Evolutionary conservation across 495 filamentous ascomycete genomes (phyloP), one percentile per base, ranked within the genome.

Genomic region (Amniculicola lignicola): DNA sequence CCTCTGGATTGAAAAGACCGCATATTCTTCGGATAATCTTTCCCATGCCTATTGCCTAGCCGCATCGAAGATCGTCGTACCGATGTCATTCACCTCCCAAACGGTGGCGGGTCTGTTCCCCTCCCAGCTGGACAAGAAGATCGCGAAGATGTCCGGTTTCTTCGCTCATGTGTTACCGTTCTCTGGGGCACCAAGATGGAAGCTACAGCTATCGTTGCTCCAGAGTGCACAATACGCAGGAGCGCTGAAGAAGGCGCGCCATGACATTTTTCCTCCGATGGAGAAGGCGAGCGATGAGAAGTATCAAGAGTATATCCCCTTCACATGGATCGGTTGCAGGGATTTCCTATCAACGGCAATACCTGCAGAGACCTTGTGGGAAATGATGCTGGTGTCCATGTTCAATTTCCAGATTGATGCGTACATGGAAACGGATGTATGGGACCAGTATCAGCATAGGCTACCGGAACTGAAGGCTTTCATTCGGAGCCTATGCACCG

Each of bases 331-430:
- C 31, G 51, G 50, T 22, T 60, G 48, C 33, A 40, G 42, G 25
- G 57, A 60, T 48, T 24, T 41, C 33, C 50, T 60, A 3, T 53
- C 57, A 9, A 60, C 49, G 15, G 14, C 22, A 24, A 58, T 58
- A 4, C 16, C 54, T 14, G 27, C 49, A 3, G 49, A 53, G 24
- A 60, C 47, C 10, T 42, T 60, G 11, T 60, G 49, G 35, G 31
- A 60, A n/a, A 60, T 60, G 57, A 60, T 60, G 42, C 15, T 60
- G 2, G 42, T 60, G 2, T 60, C 57, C 29, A 53, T 60, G 57
- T 49, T 60, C 49, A 54, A 43, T 14, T 60, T 60, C 27, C 57
- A 60, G 21, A 28, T 60, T 5, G 57, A 60, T 42, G 57, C 49
- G 15, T 60, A 60, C 18, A 60, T 61, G 57, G 57, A 55, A 25